Evolutionary conservation across 179 eudicot species (phyloP).

Genomic region (Corrigiola litoralis): DNA sequence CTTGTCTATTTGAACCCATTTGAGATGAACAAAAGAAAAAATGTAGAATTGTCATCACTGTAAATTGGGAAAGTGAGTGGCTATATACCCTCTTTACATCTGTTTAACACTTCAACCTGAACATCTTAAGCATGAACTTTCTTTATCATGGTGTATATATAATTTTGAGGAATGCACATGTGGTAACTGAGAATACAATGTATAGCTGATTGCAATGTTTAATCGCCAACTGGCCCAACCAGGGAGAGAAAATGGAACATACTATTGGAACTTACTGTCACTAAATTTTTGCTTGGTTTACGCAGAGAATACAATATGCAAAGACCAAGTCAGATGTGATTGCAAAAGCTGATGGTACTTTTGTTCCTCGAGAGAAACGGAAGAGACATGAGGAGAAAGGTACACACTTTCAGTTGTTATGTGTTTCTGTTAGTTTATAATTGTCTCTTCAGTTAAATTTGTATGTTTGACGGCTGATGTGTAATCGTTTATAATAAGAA

Average conservation of each 20-base stretch:
- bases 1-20: not conserved
- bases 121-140: too few species aligned
- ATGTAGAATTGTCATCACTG: too few species aligned
- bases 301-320: constrained; percentile 90
- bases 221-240: not conserved
- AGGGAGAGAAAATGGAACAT: not conserved
- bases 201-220: not conserved
- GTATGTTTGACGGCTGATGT: too few species aligned
- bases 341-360: constrained; percentile 93
- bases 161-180: not conserved
- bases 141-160: too few species aligned
- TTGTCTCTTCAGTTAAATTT: not conserved
- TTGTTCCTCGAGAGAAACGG: constrained; percentile 81
- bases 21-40: not conserved
- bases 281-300: constrained; percentile 4
- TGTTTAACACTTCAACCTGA: too few species aligned
- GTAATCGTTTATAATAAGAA: too few species aligned
- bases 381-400: constrained; percentile 92
- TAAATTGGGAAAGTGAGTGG: too few species aligned
- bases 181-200: not conserved
- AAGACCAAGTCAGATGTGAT: constrained; percentile 85
- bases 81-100: too few species aligned
- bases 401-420: constrained; percentile 14
- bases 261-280: not conserved
- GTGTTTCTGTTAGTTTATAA: not conserved